Conservation (phyloP, 495 filamentous ascomycete genomes). For the Talaromyces trachyspermus region DNA sequence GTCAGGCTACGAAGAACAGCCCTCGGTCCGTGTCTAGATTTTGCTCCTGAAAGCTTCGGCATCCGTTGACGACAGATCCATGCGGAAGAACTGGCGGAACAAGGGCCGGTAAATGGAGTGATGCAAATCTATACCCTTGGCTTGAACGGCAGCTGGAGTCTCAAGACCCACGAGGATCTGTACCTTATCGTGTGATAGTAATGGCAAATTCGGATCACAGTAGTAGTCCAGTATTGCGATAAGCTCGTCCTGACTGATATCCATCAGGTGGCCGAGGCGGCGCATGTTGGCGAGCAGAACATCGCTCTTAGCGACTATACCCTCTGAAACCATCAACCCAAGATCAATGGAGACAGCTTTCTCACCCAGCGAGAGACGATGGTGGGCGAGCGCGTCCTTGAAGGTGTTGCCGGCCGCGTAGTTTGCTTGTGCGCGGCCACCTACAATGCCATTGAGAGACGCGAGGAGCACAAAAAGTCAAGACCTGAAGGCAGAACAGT, state of each 20-base stretch:
- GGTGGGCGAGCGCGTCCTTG: slow-evolving; percentile 22
- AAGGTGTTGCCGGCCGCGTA: slow-evolving; percentile 25
- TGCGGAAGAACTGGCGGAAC: not conserved
- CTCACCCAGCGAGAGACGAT: slow-evolving; percentile 14
- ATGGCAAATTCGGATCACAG: slow-evolving; percentile 21
- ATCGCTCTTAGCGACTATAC: slow-evolving; percentile 11
- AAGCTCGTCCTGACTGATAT: slow-evolving; percentile 14
- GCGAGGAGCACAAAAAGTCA: slow-evolving; percentile 39
- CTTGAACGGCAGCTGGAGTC: not conserved
- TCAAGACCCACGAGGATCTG: slow-evolving; percentile 18
- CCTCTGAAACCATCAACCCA: slow-evolving; percentile 19
- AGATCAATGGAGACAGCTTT: slow-evolving; percentile 18
- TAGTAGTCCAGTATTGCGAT: slow-evolving; percentile 24
- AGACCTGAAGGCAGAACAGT: slow-evolving; percentile 18
- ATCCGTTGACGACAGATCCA: not conserved
- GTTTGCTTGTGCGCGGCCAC: slow-evolving; percentile 20
- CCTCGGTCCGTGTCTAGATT: not conserved
- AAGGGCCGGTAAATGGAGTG: not conserved
- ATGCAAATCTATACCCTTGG: not conserved
- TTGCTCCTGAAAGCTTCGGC: not conserved
- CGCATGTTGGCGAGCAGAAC: not conserved
- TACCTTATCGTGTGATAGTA: slow-evolving; percentile 11
- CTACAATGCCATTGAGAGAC: slow-evolving; percentile 20
- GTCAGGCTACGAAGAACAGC: not conserved
- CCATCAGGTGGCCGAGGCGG: not conserved